Evolutionary conservation across 148 eudicot genomes (phyloP), one percentile per base, ranked within the genome.

Genomic region (Fagopyrum tataricum): DNA sequence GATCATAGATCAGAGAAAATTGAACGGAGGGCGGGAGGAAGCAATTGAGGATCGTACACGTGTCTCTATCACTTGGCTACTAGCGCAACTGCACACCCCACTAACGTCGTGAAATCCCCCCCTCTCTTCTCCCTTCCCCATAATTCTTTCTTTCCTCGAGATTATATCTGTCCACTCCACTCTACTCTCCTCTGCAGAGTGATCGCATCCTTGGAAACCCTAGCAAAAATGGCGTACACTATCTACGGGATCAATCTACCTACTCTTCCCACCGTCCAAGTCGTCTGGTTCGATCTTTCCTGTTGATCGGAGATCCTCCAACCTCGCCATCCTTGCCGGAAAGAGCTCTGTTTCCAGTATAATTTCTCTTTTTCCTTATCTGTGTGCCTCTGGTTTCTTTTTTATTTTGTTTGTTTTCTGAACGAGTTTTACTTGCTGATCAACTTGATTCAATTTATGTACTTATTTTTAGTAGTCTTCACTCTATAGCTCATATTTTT

Each of bases 211-310:
- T 3, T 6, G 5, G 39, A 41, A 41, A 31, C 37, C 37, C 37
- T 31, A 31, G 21, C 40, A 1, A 7, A 21, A 72, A 91, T 91
- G 97, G 97, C 79, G 67, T 87, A 83, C 70, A 80, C 94, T n/a
- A 74, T 89, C 1, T 74, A 92, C 39, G 97, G 92, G 20, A 81
- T 89, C 72, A 83, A 90, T 7, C 76, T 90, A 55, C 83, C 87
- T 69, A 44, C 89, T 53, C 74, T 78, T 71, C 80, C 90, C 41
- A 82, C 83, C 20, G 26, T 79, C 74, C 74, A 82, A 74, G 72
- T 55, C 76, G 7, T 77, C 79, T 40, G 85, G 81, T 55, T 79
- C 86, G 17, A 78, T 39, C 76, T 37, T 78, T 41, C 48, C 73
- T 73, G 80, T 26, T 70, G 86, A 79, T 78, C 79, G 81, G 24